Conservation (phyloP, 768 basidiomycete species). For the Trametes coccinea region DNA sequence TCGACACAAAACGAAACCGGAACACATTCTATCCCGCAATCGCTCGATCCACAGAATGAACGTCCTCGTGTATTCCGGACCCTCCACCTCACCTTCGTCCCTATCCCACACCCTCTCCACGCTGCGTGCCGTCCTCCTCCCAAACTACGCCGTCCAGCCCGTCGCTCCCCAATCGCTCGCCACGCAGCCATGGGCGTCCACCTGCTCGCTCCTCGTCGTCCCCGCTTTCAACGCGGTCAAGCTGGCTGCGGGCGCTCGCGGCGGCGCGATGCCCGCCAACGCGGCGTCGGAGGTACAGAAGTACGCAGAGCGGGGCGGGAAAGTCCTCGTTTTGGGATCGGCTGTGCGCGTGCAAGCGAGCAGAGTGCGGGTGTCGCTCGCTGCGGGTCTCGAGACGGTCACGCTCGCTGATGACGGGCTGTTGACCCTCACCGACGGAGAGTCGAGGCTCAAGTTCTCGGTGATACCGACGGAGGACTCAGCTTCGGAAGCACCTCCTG, state of each 20-base stretch:
- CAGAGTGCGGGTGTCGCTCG: background rate
- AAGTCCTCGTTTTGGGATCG: conserved; percentile 66
- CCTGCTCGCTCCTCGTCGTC: conserved; percentile 79
- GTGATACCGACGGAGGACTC: background rate
- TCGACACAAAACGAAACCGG: background rate
- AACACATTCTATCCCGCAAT: background rate
- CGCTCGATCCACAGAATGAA: conserved; percentile 33
- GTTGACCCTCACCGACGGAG: conserved; percentile 23
- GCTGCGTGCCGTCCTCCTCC: conserved; percentile 59
- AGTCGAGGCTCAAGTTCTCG: conserved; percentile 11
- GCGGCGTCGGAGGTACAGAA: conserved; percentile 44
- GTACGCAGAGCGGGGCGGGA: conserved; percentile 70
- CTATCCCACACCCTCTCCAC: conserved; percentile 31
- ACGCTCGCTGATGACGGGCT: conserved; percentile 35
- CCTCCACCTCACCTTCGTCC: conserved; percentile 42
- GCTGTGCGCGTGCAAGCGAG: conserved; percentile 30
- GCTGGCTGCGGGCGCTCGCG: conserved; percentile 26
- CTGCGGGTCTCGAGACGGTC: conserved; percentile 45
- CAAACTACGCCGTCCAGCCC: conserved; percentile 78
- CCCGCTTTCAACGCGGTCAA: conserved; percentile 49
- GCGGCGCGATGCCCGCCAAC: conserved; percentile 41
- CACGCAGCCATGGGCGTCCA: conserved; percentile 72
- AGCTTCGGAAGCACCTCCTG: background rate
- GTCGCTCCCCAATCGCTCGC: conserved; percentile 57
- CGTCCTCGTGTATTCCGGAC: conserved; percentile 48